These are phyloP conservation scores for Gelatoporia subvermispora DNA, from an alignment of 768 basidiomycete species.

Conservation along the genomic window DNA sequence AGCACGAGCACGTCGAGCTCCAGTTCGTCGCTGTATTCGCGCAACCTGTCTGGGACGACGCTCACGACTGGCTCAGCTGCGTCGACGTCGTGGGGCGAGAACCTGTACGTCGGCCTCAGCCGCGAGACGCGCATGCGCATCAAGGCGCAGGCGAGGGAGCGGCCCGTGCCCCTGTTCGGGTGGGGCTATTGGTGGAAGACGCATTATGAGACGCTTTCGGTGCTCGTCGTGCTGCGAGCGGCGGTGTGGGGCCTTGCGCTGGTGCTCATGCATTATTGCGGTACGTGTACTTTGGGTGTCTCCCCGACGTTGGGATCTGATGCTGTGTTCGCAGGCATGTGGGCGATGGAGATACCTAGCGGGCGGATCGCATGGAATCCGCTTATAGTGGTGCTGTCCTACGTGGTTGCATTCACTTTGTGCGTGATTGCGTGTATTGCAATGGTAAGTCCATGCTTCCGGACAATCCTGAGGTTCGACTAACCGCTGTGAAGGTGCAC, in stretches of 20 bases:
- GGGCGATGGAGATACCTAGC: constrained; percentile 24
- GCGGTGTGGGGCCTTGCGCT: constrained; percentile 23
- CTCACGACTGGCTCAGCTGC: constrained; percentile 7
- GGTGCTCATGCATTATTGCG: constrained; percentile 27
- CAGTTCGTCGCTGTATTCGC: constrained; percentile 9
- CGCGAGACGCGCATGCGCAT: constrained; percentile 22
- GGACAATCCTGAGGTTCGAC: no score
- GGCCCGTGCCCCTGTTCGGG: constrained; percentile 18
- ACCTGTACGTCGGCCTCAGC: constrained; percentile 20
- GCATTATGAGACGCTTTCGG: constrained; percentile 16
- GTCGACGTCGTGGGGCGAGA: constrained; percentile 19
- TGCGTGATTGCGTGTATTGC: constrained; percentile 21
- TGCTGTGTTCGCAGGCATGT: constrained; percentile 16
- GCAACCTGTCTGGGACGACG: constrained; percentile 14
- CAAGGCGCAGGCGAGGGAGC: constrained; percentile 22
- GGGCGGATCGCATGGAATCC: constrained; percentile 21
- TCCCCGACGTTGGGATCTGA: background rate
- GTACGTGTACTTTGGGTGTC: constrained; percentile 6
- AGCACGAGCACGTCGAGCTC: constrained; percentile 10
- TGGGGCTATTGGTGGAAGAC: constrained; percentile 19
- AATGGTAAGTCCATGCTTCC: constrained; percentile 9
- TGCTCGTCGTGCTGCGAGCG: constrained; percentile 16
- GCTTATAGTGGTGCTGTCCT: constrained; percentile 19
- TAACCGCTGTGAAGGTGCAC: constrained; percentile 4
- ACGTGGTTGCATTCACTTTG: constrained; percentile 21